Base-by-base conservation (phyloP, 352 stramenopile species). In the Thalassiosira pacifica region DNA sequence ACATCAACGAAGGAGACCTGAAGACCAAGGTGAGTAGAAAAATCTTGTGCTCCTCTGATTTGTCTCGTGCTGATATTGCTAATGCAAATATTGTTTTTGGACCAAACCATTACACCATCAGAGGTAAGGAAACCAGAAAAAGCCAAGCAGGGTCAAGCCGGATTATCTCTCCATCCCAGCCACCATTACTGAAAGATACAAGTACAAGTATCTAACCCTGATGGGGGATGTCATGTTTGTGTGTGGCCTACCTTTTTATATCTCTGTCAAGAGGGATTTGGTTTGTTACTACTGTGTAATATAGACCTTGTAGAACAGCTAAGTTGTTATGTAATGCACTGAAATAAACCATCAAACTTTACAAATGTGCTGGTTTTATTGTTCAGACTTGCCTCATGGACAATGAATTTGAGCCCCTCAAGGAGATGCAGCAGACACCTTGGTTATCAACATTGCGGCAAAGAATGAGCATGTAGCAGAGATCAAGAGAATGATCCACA, bases 201-300 rank as follows among this genome's bases (percentile, higher is more conserved):
- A n/a, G n/a, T 77, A 86, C 57, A 59, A 64, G 26, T n/a, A 90
- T 37, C 66, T 91, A 13, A 79, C 57, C 0, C 40, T 93, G 1
- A 26, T 53, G 3, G 69, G 68, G 18, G 85, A 93, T 65, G 75
- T 91, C 19, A 86, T 90, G 69, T 85, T 82, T 59, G 69, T 91
- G 3, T 83, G 90, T 65, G 27, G 52, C 8, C 57, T 88, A 27
- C 79, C 80, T 40, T 91, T 93, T 32, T 64, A 26, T 84, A 19
- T 84, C 53, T 64, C 40, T 73, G 1, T 69, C 59, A 11, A 66
- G 55, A 42, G 55, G 71, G 16, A 68, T 79, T 61, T 72, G 77
- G 55, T 90, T 93, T 59, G 60, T n/a, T n/a, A n/a, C 45, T 10
- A 91, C 82, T 24, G 68, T 75, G 13, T 63, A 82, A 45, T 69